Conservation (phyloP, 148 eudicot species). For the Cornus suecica region DNA sequence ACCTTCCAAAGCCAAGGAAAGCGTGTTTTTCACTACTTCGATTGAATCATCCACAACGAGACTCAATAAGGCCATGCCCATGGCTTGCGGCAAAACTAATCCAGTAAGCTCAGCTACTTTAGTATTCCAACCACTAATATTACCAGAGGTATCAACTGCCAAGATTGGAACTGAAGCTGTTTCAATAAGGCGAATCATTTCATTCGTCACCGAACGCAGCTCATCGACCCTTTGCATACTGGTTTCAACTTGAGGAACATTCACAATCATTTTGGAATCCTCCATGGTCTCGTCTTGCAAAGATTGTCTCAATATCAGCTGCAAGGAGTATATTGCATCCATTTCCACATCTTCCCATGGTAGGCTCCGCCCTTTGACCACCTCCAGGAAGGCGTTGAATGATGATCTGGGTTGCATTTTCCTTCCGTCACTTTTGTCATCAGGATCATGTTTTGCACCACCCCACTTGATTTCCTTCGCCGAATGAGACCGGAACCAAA, state of each 20-base stretch:
- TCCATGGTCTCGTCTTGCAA: conserved; percentile 34
- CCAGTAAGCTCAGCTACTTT: conserved; percentile 78
- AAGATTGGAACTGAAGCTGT: conserved; percentile 85
- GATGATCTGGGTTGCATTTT: conserved; percentile 89
- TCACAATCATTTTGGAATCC: conserved; percentile 52
- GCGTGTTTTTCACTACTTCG: conserved; percentile 41
- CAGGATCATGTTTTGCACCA: conserved; percentile 82
- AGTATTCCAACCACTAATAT: conserved; percentile 78
- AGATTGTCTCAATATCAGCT: conserved; percentile 58
- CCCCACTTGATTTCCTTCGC: conserved; percentile 87
- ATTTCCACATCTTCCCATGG: conserved; percentile 93
- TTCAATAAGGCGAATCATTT: conserved; percentile 82
- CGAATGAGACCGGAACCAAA: conserved; percentile 82
- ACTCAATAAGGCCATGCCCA: conserved; percentile 48
- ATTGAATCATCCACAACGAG: conserved; percentile 54
- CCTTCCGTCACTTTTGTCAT: conserved; percentile 61
- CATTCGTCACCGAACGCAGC: conserved; percentile 57
- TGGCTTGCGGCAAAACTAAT: conserved; percentile 49
- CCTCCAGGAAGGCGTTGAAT: conserved; percentile 74
- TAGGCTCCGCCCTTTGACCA: conserved; percentile 69
- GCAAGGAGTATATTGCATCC: conserved; percentile 87
- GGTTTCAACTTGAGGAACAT: conserved; percentile 40
- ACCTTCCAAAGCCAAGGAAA: conserved; percentile 69
- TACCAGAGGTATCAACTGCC: conserved; percentile 68
- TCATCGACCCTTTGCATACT: conserved; percentile 43